These are phyloP conservation scores for Alnus rubra DNA, from an alignment of 306 rosid genomes.

Conservation along the genomic window DNA sequence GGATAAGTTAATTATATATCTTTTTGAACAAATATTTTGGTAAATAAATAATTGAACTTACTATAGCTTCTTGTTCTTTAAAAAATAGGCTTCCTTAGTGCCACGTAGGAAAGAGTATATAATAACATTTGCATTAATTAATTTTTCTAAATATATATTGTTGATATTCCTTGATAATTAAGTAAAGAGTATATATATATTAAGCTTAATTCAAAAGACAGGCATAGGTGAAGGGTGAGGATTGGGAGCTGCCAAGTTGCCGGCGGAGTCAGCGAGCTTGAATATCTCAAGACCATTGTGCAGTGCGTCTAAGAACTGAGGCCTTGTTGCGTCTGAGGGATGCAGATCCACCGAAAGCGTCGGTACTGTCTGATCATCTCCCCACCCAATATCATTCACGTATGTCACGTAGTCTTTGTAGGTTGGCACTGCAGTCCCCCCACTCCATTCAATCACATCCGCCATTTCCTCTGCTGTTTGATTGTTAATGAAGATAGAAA, in stretches of 20 bases:
- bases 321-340: conserved; percentile 29
- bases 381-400: conserved; percentile 22
- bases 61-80: not conserved
- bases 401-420: conserved; percentile 41
- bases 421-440: conserved; percentile 36
- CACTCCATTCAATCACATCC: conserved; percentile 47
- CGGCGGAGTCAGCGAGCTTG: conserved; percentile 44
- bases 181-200: too few relatives aligned
- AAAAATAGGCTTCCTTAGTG: not conserved
- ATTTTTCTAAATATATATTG: too few relatives aligned
- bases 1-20: not conserved
- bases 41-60: not conserved
- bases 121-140: too few relatives aligned
- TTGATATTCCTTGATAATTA: too few relatives aligned
- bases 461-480: conserved; percentile 40
- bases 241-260: conserved; percentile 51
- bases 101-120: not conserved
- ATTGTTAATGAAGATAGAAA: conserved; percentile 46
- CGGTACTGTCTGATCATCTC: not conserved
- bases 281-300: conserved; percentile 58
- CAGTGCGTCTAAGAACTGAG: conserved; percentile 42
- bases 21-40: not conserved
- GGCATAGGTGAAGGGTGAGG: conserved; percentile 53
- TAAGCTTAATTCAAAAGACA: not conserved
- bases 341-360: conserved; percentile 43